These are phyloP conservation scores for Globisporangium heterothallicum DNA, from an alignment of 352 stramenopile genomes.

Conservation along the genomic window DNA sequence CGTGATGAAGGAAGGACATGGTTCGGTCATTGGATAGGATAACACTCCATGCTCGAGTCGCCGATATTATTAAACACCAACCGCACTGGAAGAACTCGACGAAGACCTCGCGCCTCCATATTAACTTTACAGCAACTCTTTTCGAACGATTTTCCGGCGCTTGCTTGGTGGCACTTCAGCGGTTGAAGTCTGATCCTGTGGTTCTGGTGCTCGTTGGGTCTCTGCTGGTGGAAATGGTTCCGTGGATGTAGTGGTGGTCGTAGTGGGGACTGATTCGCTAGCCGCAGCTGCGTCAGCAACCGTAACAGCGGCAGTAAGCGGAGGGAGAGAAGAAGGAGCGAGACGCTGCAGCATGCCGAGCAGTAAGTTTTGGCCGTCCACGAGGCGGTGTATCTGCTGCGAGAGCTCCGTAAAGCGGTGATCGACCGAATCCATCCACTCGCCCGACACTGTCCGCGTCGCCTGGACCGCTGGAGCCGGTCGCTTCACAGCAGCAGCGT, in stretches of 20 bases:
- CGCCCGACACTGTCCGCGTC: background rate
- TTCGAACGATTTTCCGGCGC: background rate
- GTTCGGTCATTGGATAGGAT: too few relatives aligned
- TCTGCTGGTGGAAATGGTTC: background rate
- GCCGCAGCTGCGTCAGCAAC: background rate
- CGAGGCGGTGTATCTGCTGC: conserved; percentile 8
- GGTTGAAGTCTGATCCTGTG: background rate
- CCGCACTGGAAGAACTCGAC: too few relatives aligned
- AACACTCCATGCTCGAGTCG: too few relatives aligned
- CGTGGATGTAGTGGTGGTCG: too few relatives aligned
- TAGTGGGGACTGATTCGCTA: background rate
- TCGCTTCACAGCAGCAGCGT: background rate
- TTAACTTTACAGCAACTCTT: background rate
- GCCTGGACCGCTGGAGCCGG: background rate
- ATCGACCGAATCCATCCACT: conserved; percentile 12
- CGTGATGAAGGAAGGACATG: too few relatives aligned
- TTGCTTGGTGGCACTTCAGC: background rate
- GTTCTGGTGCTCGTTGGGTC: background rate
- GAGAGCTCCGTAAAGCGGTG: conserved; percentile 5
- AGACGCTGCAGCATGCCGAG: conserved; percentile 13
- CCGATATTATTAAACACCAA: too few relatives aligned
- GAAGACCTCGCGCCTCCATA: too few relatives aligned
- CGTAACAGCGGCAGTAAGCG: background rate
- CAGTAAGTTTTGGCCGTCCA: conserved; percentile 11
- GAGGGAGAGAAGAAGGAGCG: background rate